Percentiles rank a stretch among this genome's conserved stretches.
Conservation (phyloP, 768 basidiomycete species). For the Tricholoma hemisulphureum region DNA sequence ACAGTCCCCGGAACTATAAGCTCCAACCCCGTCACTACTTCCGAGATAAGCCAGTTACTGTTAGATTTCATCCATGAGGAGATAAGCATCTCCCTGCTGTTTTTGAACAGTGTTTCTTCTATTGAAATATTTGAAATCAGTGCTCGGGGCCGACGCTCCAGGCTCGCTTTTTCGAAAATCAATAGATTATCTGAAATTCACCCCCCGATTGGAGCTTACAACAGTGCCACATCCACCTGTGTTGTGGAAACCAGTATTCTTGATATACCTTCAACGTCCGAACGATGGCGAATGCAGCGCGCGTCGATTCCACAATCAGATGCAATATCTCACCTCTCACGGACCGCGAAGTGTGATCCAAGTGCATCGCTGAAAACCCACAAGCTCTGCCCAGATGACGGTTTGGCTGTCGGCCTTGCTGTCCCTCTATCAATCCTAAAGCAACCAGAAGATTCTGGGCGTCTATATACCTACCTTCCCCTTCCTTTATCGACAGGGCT, state of each 20-base stretch:
- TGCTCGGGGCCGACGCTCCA: constrained; percentile 15
- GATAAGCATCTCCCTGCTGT: constrained; percentile 40
- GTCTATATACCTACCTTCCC: constrained; percentile 49
- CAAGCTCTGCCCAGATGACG: constrained; percentile 41
- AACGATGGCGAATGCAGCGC: constrained; percentile 35
- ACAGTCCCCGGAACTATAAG: constrained; percentile 32
- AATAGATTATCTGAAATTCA: background rate
- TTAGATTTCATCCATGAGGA: constrained; percentile 41
- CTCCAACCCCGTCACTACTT: constrained; percentile 25
- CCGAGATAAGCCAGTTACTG: constrained; percentile 39
- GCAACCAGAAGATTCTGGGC: constrained; percentile 24
- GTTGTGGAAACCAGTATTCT: constrained; percentile 15
- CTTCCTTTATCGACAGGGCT: constrained; percentile 46
- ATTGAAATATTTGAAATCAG: constrained; percentile 42
- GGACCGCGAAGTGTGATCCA: constrained; percentile 24
- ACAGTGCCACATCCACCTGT: constrained; percentile 12
- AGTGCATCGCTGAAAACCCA: constrained; percentile 29
- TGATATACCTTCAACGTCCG: constrained; percentile 7
- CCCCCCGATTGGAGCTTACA: background rate
- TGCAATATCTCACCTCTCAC: constrained; percentile 25
- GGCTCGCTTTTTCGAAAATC: constrained; percentile 20
- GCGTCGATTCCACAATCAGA: constrained; percentile 24
- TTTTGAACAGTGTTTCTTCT: constrained; percentile 37
- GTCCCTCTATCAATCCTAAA: constrained; percentile 24
- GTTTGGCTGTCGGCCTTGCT: constrained; percentile 41